Conservation (phyloP, 257 asterid species). For the Gentiana macrophylla region DNA sequence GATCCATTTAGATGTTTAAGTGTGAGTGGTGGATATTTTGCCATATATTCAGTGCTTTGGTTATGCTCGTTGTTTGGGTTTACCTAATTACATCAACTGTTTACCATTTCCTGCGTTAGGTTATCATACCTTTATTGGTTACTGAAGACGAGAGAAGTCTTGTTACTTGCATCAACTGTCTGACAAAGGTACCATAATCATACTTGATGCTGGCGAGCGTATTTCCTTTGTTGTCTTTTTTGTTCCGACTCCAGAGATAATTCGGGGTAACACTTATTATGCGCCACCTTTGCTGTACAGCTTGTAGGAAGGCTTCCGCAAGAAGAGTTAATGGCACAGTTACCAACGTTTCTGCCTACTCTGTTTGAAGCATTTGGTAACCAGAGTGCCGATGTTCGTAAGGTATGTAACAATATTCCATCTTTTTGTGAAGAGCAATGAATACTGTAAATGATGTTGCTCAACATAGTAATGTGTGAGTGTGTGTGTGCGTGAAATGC, state of each 20-base stretch:
- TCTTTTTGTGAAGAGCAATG: slow-evolving; percentile 2
- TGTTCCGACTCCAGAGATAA: not conserved
- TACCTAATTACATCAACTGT: not conserved
- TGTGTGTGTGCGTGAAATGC: slow-evolving; percentile 18
- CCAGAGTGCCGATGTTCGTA: slow-evolving; percentile 99
- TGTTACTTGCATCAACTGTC: slow-evolving; percentile 91
- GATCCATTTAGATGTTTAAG: slow-evolving; percentile 91
- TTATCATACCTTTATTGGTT: slow-evolving; percentile 85
- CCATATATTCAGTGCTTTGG: not conserved
- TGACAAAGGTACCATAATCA: slow-evolving; percentile 64
- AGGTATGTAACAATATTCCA: slow-evolving; percentile 30
- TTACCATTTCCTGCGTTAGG: slow-evolving; percentile 29
- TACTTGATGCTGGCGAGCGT: not conserved
- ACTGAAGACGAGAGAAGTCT: slow-evolving; percentile 97
- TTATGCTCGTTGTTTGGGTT: not conserved
- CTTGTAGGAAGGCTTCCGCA: slow-evolving; percentile 91
- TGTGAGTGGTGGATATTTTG: slow-evolving; percentile 35
- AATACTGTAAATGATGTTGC: too few relatives aligned
- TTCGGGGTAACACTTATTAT: too few relatives aligned
- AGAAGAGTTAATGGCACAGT: slow-evolving; percentile 81
- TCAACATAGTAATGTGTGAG: too few relatives aligned
- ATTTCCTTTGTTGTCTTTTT: not conserved
- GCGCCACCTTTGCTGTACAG: slow-evolving; percentile 28
- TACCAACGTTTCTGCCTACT: slow-evolving; percentile 86
- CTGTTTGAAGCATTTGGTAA: slow-evolving; percentile 94